Evolutionary conservation across 192 early-diverging fungal genomes (phyloP).

Genomic region (Dimargaris cristalligena): DNA sequence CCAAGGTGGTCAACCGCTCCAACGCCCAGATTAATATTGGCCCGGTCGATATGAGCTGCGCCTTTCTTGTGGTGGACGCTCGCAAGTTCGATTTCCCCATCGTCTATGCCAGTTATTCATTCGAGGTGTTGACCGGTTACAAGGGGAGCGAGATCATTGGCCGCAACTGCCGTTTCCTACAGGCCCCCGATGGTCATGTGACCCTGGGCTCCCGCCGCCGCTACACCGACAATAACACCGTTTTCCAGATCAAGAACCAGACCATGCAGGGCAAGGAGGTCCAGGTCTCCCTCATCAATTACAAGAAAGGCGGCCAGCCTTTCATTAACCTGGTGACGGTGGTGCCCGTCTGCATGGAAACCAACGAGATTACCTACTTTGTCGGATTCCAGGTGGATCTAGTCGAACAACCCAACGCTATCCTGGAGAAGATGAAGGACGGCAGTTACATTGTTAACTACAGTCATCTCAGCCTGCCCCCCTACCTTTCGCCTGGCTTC

Average conservation of each 20-base stretch:
- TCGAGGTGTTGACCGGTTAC: constrained; percentile 42
- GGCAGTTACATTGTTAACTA: constrained; percentile 38
- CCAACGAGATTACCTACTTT: constrained; percentile 38
- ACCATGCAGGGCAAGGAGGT: constrained; percentile 35
- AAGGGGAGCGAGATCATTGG: constrained; percentile 25
- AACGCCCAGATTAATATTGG: constrained; percentile 39
- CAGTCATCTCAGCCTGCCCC: constrained; percentile 21
- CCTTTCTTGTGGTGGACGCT: constrained; percentile 40
- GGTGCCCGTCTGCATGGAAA: constrained; percentile 33
- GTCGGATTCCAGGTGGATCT: constrained; percentile 53
- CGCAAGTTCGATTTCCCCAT: constrained; percentile 40
- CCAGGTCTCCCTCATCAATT: constrained; percentile 49
- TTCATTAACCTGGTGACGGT: constrained; percentile 54
- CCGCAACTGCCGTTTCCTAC: constrained; percentile 32
- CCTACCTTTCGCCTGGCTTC: constrained; percentile 16
- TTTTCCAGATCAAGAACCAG: constrained; percentile 32
- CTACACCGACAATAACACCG: constrained; percentile 37
- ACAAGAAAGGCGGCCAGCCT: constrained; percentile 45
- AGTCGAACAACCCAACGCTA: constrained; percentile 50
- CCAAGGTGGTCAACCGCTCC: constrained; percentile 22
- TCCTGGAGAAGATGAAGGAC: constrained; percentile 42
- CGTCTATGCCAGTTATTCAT: constrained; percentile 45
- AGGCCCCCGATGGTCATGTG: constrained; percentile 34
- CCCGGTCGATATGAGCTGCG: constrained; percentile 37
- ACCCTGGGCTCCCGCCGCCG: constrained; percentile 26